These are phyloP conservation scores for Leccinum barrowsii DNA, from an alignment of 768 basidiomycete genomes.

Conservation along the genomic window DNA sequence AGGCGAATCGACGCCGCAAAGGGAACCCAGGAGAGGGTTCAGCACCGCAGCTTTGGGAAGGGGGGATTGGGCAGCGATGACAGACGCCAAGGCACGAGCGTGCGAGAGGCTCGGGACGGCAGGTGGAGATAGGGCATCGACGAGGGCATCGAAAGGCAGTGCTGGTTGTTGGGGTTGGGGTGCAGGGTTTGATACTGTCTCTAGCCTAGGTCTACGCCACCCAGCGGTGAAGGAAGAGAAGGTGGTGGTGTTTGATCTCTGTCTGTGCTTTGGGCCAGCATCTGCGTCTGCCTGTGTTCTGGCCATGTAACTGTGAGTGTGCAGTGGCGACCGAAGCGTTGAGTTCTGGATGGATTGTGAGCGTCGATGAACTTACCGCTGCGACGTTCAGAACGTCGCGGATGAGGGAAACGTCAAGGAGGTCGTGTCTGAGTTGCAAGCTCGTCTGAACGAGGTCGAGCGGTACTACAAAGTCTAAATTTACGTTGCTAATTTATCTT, in stretches of 20 bases:
- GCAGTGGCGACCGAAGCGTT: slow-evolving; percentile 6
- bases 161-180: slow-evolving; percentile 22
- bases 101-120: slow-evolving; percentile 64
- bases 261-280: slow-evolving; percentile 30
- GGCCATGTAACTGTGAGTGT: slow-evolving; percentile 25
- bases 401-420: slow-evolving; percentile 6
- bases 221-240: slow-evolving; percentile 35
- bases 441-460: neutral
- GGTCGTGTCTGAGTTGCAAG: slow-evolving; percentile 13
- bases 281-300: slow-evolving; percentile 32
- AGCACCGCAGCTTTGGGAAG: slow-evolving; percentile 51
- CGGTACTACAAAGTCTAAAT: slow-evolving; percentile 5
- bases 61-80: slow-evolving; percentile 50
- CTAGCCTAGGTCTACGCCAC: slow-evolving; percentile 37
- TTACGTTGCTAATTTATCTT: slow-evolving; percentile 22
- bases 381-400: slow-evolving; percentile 10
- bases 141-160: slow-evolving; percentile 42
- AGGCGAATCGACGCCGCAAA: slow-evolving; percentile 56
- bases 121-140: slow-evolving; percentile 45
- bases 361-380: slow-evolving; percentile 8
- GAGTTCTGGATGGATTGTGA: neutral
- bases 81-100: slow-evolving; percentile 56
- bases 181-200: slow-evolving; percentile 26
- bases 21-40: slow-evolving; percentile 54
- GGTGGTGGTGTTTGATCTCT: slow-evolving; percentile 41